A percentile compares a stretch with the other conserved stretches of the same genome.
Conservation (phyloP, 495 filamentous ascomycete genomes). For the Hypoxylon fragiforme region DNA sequence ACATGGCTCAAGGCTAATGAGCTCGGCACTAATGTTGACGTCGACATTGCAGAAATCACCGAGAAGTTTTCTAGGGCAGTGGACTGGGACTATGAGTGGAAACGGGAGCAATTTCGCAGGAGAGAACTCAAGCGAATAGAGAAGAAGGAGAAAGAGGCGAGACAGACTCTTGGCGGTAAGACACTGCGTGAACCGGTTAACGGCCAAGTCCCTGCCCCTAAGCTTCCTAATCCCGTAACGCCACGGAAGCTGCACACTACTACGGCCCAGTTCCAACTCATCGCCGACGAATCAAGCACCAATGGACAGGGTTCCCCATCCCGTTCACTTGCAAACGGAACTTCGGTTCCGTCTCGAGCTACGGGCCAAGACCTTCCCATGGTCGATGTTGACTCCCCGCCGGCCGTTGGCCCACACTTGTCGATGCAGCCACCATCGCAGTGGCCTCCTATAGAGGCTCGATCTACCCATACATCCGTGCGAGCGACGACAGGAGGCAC, state of each 20-base stretch:
- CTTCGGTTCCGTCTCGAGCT: conserved; percentile 58
- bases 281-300: conserved; percentile 54
- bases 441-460: conserved; percentile 29
- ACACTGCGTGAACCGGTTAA: no score
- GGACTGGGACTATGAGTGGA: conserved; percentile 60
- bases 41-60: conserved; percentile 77
- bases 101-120: conserved; percentile 69
- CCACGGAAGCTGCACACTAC: conserved; percentile 51
- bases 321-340: conserved; percentile 67
- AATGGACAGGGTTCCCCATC: conserved; percentile 55
- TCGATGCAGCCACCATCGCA: conserved; percentile 43
- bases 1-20: conserved; percentile 84
- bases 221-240: conserved; percentile 57
- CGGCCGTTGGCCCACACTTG: conserved; percentile 29
- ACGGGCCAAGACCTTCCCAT: conserved; percentile 61
- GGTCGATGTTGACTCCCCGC: conserved; percentile 61
- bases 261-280: conserved; percentile 50
- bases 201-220: conserved; percentile 30
- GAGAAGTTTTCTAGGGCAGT: conserved; percentile 53
- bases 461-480: conserved; percentile 33
- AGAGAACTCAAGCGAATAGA: conserved; percentile 62
- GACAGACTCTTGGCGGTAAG: no score
- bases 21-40: conserved; percentile 85
- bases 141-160: conserved; percentile 61
- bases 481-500: conserved; percentile 44